Conservation (phyloP, 345 rosid genomes). For the Brassica rapa region DNA sequence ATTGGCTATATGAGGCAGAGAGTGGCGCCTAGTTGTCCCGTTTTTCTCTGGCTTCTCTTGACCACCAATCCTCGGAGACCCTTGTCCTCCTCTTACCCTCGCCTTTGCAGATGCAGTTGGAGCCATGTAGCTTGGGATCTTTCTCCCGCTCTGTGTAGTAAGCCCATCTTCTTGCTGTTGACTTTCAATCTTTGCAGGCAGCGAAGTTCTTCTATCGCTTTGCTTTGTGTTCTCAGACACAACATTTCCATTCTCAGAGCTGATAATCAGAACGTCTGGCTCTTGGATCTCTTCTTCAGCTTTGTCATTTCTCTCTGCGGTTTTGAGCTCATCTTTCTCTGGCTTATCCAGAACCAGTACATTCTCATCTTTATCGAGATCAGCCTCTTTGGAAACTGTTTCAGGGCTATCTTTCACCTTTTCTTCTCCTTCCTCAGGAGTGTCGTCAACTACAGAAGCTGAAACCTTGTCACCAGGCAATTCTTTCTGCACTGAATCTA, state of each 20-base stretch:
- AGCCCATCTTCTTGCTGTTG: slow-evolving; percentile 51
- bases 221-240: slow-evolving; percentile 46
- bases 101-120: slow-evolving; percentile 87
- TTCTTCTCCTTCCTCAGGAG: slow-evolving; percentile 37
- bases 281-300: slow-evolving; percentile 46
- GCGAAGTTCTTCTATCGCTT: slow-evolving; percentile 64
- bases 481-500: slow-evolving; percentile 29
- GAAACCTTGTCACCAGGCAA: slow-evolving; percentile 33
- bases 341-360: slow-evolving; percentile 21
- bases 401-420: slow-evolving; percentile 31
- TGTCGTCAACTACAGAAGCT: slow-evolving; percentile 27
- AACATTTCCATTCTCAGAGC: slow-evolving; percentile 42
- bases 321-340: slow-evolving; percentile 39
- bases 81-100: slow-evolving; percentile 70
- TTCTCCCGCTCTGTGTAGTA: slow-evolving; percentile 45
- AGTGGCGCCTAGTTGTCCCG: slow-evolving; percentile 61
- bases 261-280: slow-evolving; percentile 20
- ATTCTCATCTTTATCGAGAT: slow-evolving; percentile 27
- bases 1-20: slow-evolving; percentile 61
- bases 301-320: slow-evolving; percentile 40
- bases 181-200: slow-evolving; percentile 59
- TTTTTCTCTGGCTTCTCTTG: slow-evolving; percentile 55
- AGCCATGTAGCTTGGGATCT: slow-evolving; percentile 82
- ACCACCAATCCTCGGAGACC: slow-evolving; percentile 54
- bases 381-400: slow-evolving; percentile 37